Percentiles rank a stretch among this genome's conserved stretches.
These are phyloP conservation scores for Trichoderma sp. DNA, from an alignment of 2,329 filamentous ascomycete species.

Conservation along the genomic window DNA sequence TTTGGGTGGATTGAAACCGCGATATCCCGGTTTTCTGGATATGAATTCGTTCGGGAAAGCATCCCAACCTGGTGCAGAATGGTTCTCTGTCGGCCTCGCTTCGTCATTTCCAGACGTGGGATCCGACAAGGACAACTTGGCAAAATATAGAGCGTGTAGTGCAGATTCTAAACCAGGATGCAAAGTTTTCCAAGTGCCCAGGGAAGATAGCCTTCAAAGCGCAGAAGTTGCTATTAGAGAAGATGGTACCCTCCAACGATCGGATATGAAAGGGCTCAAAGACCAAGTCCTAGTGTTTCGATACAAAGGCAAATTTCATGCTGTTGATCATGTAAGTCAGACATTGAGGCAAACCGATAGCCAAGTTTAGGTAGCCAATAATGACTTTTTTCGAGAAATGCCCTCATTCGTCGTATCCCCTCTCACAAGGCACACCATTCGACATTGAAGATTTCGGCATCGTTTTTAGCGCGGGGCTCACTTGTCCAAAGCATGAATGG, in stretches of 20 bases:
- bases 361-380: not conserved
- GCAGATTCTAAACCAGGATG: conserved; percentile 55
- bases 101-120: conserved; percentile 61
- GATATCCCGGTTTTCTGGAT: not conserved
- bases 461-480: conserved; percentile 63
- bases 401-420: conserved; percentile 68
- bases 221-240: conserved; percentile 44
- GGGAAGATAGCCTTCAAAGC: conserved; percentile 43
- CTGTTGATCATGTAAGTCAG: conserved; percentile 65
- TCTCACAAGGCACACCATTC: conserved; percentile 65
- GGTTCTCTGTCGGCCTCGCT: conserved; percentile 59
- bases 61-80: conserved; percentile 37
- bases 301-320: conserved; percentile 66
- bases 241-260: conserved; percentile 37
- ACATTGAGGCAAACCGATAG: not conserved
- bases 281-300: conserved; percentile 69
- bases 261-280: conserved; percentile 46
- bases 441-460: conserved; percentile 76
- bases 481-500: conserved; percentile 72
- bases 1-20: not conserved
- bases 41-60: conserved; percentile 36
- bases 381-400: conserved; percentile 54
- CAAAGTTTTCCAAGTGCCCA: conserved; percentile 60
- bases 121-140: conserved; percentile 45
- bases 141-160: conserved; percentile 45